Evolutionary conservation across 345 rosid species (phyloP).

Genomic region (Carallia brachiata): DNA sequence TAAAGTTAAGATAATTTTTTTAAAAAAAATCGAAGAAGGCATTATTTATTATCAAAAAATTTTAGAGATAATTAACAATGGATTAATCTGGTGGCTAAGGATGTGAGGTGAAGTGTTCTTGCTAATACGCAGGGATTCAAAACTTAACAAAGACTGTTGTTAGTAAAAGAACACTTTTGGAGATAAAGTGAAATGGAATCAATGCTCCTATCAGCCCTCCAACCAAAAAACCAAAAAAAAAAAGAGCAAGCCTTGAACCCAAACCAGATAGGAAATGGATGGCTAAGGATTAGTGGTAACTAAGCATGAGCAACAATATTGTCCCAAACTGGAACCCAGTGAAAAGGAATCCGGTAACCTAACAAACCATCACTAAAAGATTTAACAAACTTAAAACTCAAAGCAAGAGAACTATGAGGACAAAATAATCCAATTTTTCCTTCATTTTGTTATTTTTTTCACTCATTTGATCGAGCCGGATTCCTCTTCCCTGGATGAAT

Average conservation of each 20-base stretch:
- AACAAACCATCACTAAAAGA: slow-evolving; percentile 36
- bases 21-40: no score
- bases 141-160: no score
- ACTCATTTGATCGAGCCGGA: slow-evolving; percentile 52
- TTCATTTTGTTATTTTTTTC: slow-evolving; percentile 28
- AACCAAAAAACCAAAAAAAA: slow-evolving; percentile 6
- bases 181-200: neutral
- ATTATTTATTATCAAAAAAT: no score
- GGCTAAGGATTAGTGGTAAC: slow-evolving; percentile 3
- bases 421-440: slow-evolving; percentile 29
- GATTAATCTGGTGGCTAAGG: no score
- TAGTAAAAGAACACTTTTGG: neutral
- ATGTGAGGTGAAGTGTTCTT: no score
- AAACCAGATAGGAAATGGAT: no score
- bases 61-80: neutral
- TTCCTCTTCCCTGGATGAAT: slow-evolving; percentile 71
- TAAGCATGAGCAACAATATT: slow-evolving; percentile 18
- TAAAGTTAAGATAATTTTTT: no score
- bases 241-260: no score
- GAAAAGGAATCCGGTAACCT: slow-evolving; percentile 74
- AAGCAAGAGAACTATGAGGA: slow-evolving; percentile 26
- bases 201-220: slow-evolving; percentile 4
- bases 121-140: no score
- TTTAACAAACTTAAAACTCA: slow-evolving; percentile 31
- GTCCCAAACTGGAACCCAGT: slow-evolving; percentile 57